Percentiles rank a stretch among this genome's conserved stretches.
Evolutionary conservation across 768 basidiomycete species (phyloP).

Genomic region (Paxillus rubicundulus): DNA sequence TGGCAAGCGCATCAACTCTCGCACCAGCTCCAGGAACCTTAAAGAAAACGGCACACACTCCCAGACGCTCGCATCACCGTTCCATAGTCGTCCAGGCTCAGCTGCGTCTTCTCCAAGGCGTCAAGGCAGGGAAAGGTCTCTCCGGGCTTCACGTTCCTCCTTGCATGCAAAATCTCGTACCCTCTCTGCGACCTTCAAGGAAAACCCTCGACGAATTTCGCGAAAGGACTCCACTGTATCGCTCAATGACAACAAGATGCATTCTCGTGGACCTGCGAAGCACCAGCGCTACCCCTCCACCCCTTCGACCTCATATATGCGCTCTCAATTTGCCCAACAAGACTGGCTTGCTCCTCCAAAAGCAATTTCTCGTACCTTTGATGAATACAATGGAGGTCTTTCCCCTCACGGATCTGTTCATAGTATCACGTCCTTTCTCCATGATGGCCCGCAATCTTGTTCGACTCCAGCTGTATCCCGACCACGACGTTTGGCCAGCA

Average conservation of each 20-base stretch:
- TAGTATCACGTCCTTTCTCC: conserved; percentile 17
- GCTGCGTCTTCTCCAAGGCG: conserved; percentile 35
- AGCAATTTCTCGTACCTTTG: neutral
- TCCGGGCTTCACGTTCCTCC: conserved; percentile 16
- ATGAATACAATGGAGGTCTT: neutral
- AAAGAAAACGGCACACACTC: conserved; percentile 36
- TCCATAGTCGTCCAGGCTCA: conserved; percentile 44
- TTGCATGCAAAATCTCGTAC: conserved; percentile 38
- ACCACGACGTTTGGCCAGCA: neutral
- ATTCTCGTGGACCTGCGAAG: conserved; percentile 9
- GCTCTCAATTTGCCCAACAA: conserved; percentile 10
- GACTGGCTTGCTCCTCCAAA: conserved; percentile 16
- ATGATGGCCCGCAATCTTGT: conserved; percentile 19
- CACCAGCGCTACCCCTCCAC: conserved; percentile 20
- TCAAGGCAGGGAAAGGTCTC: conserved; percentile 11
- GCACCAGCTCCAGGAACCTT: conserved; percentile 39
- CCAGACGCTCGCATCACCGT: conserved; percentile 43
- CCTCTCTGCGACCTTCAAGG: conserved; percentile 32
- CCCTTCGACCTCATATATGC: conserved; percentile 30
- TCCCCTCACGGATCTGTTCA: conserved; percentile 7
- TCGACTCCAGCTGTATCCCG: conserved; percentile 25
- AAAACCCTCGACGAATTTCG: conserved; percentile 11
- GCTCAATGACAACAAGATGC: conserved; percentile 14
- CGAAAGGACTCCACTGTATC: conserved; percentile 18
- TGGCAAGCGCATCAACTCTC: conserved; percentile 33